Evolutionary conservation across 441 rosid species (phyloP).

Genomic region (Kokia cookei): DNA sequence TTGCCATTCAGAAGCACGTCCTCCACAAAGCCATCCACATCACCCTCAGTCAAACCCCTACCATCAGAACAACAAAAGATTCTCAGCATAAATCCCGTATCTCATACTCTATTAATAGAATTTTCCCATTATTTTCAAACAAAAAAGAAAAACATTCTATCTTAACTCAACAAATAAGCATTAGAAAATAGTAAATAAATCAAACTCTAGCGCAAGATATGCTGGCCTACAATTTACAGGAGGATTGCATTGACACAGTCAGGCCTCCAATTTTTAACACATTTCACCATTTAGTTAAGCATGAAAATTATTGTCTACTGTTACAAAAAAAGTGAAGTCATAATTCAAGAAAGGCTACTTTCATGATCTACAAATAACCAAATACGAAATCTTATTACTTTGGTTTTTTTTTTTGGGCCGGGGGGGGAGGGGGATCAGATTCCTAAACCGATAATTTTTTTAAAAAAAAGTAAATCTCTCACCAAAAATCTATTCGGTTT

Average conservation of each 20-base stretch:
- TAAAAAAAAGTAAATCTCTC: neutral
- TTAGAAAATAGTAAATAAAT: neutral
- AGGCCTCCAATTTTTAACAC: neutral
- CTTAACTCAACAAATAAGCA: neutral
- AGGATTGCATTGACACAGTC: neutral
- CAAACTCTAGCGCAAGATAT: neutral
- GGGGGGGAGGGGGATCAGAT: neutral
- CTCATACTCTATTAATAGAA: neutral
- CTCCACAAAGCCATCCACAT: constrained; percentile 70
- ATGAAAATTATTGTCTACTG: neutral
- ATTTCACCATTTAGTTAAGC: neutral
- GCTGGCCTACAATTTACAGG: neutral
- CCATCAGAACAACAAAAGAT: neutral
- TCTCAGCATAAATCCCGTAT: neutral
- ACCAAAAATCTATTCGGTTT: neutral
- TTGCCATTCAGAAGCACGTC: constrained; percentile 82
- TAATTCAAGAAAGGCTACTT: neutral
- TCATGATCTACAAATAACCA: neutral
- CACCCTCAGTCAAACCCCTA: constrained; percentile 63
- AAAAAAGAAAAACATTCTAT: neutral
- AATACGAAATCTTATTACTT: neutral
- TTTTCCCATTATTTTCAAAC: neutral
- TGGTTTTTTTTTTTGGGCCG: too few relatives aligned
- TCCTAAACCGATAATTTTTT: neutral
- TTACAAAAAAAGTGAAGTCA: neutral